Percentiles rank a stretch among this genome's conserved stretches.
phyloP scores from a whole-genome alignment of 371 early-diverging fungal genomes.

The Mortierella sp. region DNA sequence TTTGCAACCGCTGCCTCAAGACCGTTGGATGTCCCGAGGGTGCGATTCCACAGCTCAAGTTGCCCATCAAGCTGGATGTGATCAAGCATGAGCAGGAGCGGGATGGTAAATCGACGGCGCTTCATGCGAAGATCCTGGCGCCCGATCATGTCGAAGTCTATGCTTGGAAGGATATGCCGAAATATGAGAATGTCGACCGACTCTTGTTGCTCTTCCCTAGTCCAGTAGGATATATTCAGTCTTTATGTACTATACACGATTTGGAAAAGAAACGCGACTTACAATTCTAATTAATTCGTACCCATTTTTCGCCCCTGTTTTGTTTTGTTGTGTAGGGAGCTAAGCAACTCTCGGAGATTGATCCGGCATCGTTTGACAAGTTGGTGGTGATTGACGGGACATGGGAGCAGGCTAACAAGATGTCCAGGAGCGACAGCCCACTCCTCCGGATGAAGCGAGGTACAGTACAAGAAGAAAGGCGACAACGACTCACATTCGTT shows the following conservation, averaged over 20 bases:
- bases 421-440: constrained; percentile 68
- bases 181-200: constrained; percentile 75
- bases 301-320: background rate
- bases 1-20: constrained; percentile 80
- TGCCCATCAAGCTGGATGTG: constrained; percentile 85
- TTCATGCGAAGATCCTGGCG: constrained; percentile 89
- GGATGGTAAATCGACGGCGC: constrained; percentile 89
- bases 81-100: constrained; percentile 86
- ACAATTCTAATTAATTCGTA: too few species aligned
- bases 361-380: constrained; percentile 76
- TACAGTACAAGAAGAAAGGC: constrained; percentile 35
- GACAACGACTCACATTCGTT: background rate
- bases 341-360: constrained; percentile 73
- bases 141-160: constrained; percentile 77
- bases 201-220: constrained; percentile 93
- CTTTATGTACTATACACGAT: too few species aligned
- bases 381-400: constrained; percentile 94
- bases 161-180: constrained; percentile 66
- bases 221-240: constrained; percentile 64
- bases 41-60: constrained; percentile 74
- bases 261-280: too few species aligned
- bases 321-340: constrained; percentile 68
- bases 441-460: constrained; percentile 62
- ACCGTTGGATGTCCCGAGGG: constrained; percentile 65
- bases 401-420: constrained; percentile 90